These are phyloP conservation scores for Lentinula sp. DNA, from an alignment of 768 basidiomycete genomes.

Conservation along the genomic window DNA sequence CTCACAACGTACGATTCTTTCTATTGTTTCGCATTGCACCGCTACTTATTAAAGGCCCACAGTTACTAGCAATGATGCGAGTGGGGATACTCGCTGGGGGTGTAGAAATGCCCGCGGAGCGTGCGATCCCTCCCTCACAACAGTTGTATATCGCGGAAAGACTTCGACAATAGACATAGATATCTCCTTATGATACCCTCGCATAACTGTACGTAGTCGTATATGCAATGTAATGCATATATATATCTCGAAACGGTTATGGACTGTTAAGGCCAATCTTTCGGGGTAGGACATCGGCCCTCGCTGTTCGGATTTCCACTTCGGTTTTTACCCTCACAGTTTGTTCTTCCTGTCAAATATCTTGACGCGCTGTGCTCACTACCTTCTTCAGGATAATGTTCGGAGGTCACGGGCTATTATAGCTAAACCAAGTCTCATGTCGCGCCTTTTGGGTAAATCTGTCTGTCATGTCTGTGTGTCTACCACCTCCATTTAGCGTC, in stretches of 20 bases:
- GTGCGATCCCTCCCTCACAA: conserved; percentile 40
- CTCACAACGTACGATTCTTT: conserved; percentile 55
- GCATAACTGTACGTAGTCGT: not conserved
- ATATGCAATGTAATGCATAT: not conserved
- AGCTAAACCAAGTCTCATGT: not conserved
- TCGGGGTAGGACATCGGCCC: too few relatives aligned
- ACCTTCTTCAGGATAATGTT: not conserved
- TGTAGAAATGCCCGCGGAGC: conserved; percentile 43
- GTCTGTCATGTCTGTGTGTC: not conserved
- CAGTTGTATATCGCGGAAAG: conserved; percentile 32
- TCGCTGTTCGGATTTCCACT: not conserved
- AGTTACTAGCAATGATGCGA: conserved; percentile 75
- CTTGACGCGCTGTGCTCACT: not conserved
- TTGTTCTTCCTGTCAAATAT: not conserved
- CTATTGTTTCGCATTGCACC: conserved; percentile 1
- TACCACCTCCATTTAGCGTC: not conserved
- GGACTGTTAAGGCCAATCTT: too few relatives aligned
- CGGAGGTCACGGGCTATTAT: not conserved
- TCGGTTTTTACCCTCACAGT: not conserved
- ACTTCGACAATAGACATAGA: not conserved
- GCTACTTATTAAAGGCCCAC: not conserved
- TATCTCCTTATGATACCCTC: not conserved
- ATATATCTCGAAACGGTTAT: not conserved
- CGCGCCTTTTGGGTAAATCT: not conserved
- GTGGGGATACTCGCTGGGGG: conserved; percentile 64